A percentile compares a stretch with the other conserved stretches of the same genome.
Evolutionary conservation across 2,329 filamentous ascomycete species (phyloP).

Genomic region (Raffaelea albimanens): DNA sequence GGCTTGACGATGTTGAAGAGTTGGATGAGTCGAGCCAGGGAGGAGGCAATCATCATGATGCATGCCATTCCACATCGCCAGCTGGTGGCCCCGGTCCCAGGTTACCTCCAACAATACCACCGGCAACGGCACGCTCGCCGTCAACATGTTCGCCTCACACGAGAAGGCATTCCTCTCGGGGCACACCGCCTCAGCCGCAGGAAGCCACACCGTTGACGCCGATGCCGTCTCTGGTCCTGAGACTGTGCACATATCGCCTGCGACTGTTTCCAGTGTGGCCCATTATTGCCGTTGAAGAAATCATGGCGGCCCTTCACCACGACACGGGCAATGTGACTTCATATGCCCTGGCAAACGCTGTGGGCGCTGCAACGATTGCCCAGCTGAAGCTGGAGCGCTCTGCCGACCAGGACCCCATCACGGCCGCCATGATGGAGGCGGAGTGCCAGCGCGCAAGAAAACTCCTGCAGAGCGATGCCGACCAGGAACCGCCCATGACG

Average conservation of each 20-base stretch:
- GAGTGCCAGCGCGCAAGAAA: slow-evolving; percentile 25
- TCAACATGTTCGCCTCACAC: not conserved
- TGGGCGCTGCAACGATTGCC: slow-evolving; percentile 37
- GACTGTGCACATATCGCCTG: slow-evolving; percentile 36
- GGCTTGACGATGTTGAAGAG: no score
- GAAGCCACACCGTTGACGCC: not conserved
- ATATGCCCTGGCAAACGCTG: slow-evolving; percentile 32
- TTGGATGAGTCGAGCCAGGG: no score
- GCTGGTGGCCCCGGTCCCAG: not conserved
- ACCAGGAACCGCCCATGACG: slow-evolving; percentile 19
- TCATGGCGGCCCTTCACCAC: slow-evolving; percentile 27
- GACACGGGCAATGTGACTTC: slow-evolving; percentile 23
- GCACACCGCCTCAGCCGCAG: no score
- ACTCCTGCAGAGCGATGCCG: slow-evolving; percentile 13
- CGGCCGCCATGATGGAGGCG: slow-evolving; percentile 23
- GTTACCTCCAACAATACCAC: not conserved
- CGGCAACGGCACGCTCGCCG: no score
- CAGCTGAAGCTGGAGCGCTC: slow-evolving; percentile 31
- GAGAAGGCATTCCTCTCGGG: no score
- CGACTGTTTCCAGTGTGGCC: slow-evolving; percentile 44
- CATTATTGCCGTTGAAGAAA: slow-evolving; percentile 33
- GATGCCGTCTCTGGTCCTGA: slow-evolving; percentile 17
- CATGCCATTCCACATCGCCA: slow-evolving; percentile 11
- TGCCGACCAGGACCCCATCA: slow-evolving; percentile 15
- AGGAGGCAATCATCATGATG: no score